These are phyloP conservation scores for Amniculicola lignicola DNA, from an alignment of 495 filamentous ascomycete genomes.

Conservation along the genomic window DNA sequence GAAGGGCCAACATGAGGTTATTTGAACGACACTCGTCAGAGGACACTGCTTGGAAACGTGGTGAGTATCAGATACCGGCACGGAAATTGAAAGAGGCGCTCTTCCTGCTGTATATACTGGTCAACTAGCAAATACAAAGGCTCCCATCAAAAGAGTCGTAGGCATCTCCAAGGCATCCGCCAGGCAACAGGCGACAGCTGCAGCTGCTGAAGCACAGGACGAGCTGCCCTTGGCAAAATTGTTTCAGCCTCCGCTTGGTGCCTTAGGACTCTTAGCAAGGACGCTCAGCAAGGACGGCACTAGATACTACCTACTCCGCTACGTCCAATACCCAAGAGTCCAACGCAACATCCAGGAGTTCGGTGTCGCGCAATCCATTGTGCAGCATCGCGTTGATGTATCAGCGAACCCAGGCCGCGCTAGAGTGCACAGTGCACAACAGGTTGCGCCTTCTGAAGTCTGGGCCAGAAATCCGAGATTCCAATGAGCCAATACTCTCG, in stretches of 20 bases:
- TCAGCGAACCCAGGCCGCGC: neutral
- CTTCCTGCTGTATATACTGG: neutral
- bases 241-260: slow-evolving; percentile 12
- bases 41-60: neutral
- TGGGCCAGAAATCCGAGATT: neutral
- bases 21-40: neutral
- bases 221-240: neutral
- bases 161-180: slow-evolving; percentile 17
- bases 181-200: slow-evolving; percentile 10
- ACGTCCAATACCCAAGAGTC: too few relatives aligned
- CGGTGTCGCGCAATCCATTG: neutral
- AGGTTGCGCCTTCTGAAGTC: neutral
- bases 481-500: neutral
- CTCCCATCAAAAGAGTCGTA: neutral
- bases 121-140: neutral
- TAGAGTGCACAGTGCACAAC: neutral
- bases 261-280: neutral
- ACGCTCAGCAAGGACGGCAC: neutral
- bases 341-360: too few relatives aligned
- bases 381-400: neutral
- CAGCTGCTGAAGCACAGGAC: neutral
- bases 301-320: neutral
- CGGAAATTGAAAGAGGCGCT: neutral
- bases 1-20: slow-evolving; percentile 2
- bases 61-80: neutral